Conservation (phyloP, 2,329 filamentous ascomycete species). For the Seiridium cupressi region DNA sequence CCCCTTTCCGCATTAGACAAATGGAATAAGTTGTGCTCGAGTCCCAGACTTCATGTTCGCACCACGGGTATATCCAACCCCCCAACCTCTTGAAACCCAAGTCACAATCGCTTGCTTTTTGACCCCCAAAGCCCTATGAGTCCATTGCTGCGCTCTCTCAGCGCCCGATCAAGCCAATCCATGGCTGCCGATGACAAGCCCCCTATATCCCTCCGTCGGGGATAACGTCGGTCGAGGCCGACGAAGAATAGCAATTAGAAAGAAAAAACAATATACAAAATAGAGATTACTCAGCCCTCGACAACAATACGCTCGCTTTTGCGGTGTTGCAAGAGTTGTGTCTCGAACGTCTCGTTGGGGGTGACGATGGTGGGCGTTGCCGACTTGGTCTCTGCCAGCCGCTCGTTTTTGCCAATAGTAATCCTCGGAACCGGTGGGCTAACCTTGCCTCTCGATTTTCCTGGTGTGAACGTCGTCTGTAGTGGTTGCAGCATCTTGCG, state of each 20-base stretch:
- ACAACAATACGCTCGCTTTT: conserved; percentile 55
- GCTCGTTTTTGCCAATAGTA: conserved; percentile 28
- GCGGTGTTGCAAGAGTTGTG: conserved; percentile 37
- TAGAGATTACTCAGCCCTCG: conserved; percentile 33
- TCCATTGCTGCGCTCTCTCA: neutral
- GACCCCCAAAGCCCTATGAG: neutral
- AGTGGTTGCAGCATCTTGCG: conserved; percentile 56
- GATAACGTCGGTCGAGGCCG: neutral
- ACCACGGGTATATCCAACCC: conserved; percentile 1
- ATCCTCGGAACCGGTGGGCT: conserved; percentile 18
- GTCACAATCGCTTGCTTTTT: neutral
- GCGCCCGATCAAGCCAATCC: neutral
- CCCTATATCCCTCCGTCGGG: neutral
- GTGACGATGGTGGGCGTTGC: conserved; percentile 46
- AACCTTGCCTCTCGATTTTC: conserved; percentile 19
- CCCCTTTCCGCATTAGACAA: neutral
- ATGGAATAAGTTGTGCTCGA: conserved; percentile 1
- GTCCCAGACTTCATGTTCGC: neutral
- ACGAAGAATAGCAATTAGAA: neutral
- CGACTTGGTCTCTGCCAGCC: conserved; percentile 37
- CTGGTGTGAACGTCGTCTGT: conserved; percentile 29
- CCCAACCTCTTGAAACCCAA: neutral
- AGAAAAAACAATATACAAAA: conserved; percentile 1
- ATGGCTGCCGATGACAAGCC: neutral
- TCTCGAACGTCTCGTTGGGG: conserved; percentile 29